Evolutionary conservation across 2,329 filamentous ascomycete species (phyloP), one percentile per base, ranked within the genome.

Genomic region (Tolypocladium paradoxum): DNA sequence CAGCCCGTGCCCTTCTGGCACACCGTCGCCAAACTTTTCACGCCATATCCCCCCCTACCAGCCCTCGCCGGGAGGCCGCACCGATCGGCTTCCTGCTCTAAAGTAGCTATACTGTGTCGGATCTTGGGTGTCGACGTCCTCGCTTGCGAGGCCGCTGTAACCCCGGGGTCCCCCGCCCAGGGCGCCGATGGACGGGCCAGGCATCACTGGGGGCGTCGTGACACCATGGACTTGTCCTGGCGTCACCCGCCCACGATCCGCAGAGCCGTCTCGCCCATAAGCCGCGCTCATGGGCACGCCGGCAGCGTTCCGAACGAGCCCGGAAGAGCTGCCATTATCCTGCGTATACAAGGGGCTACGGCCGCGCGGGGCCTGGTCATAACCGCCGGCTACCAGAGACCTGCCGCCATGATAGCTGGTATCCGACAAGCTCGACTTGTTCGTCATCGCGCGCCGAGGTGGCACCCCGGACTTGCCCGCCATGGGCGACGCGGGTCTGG

Each of bases 81-180:
- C 53, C 50, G 61, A 50, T 53, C 59, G 59, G 29, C 31, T 58
- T 22, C 64, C 68, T 4, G 72, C 69, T 31, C 79, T 72, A 64
- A 82, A 82, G 58, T 82, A 82, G 62, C 82, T 79, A 58, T 82
- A 82, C 55, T 74, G 71, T 58, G 71, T 65, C 9, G 77, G 76
- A 61, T 57, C 62, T 8, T 54, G 51, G 6, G 61, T 53, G 24
- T 69, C 63, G 48, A 72, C 66, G 9, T 70, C 67, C 53, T 82
- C 79, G 40, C 69, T 65, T 0, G 80, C 76, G 52, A 85, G 64
- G 29, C 76, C 76, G 16, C 79, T 82, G 62, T 85, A 85, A 0
- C 82, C 81, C 50, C 73, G 70, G 1, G 79, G 78, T 2, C 81
- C 80, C 51, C 79, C 79, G 20, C 79, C 80, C 20, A 82, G 64